These are phyloP conservation scores for Aegilops sharonensis DNA, from an alignment of 176 grass and related monocot species.

Conservation along the genomic window DNA sequence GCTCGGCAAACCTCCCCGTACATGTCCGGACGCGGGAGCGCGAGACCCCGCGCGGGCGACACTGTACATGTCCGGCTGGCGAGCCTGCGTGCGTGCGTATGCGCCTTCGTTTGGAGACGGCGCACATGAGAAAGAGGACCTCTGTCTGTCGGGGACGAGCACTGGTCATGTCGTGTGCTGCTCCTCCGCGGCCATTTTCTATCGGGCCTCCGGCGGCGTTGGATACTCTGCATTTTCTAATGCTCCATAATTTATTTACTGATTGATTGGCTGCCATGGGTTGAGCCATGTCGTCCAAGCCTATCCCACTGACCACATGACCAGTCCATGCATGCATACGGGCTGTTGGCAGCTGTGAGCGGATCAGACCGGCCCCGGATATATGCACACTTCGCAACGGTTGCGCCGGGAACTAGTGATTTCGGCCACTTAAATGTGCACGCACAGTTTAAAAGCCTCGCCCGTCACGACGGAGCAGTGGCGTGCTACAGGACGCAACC, in stretches of 20 bases:
- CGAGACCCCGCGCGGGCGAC: background rate
- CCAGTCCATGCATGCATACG: background rate
- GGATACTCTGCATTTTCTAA: background rate
- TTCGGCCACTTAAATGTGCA: slow-evolving; percentile 10
- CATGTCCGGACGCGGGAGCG: background rate
- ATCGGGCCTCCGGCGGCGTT: background rate
- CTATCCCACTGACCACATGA: background rate
- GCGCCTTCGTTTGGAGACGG: background rate
- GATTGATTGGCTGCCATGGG: too few relatives aligned
- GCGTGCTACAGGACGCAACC: background rate
- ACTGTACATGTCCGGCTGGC: background rate
- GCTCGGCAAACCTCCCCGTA: background rate
- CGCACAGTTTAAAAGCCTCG: background rate
- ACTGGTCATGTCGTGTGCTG: background rate
- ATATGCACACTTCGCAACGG: background rate
- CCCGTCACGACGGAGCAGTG: background rate
- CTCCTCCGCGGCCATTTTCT: background rate
- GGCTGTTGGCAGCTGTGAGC: background rate
- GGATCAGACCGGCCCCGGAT: background rate
- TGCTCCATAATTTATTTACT: background rate
- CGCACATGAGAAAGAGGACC: background rate
- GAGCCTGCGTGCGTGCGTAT: background rate
- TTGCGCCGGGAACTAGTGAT: background rate
- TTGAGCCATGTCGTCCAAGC: background rate
- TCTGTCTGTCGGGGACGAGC: background rate